Conservation (phyloP, 495 filamentous ascomycete genomes). For the Talaromyces borbonicus region DNA sequence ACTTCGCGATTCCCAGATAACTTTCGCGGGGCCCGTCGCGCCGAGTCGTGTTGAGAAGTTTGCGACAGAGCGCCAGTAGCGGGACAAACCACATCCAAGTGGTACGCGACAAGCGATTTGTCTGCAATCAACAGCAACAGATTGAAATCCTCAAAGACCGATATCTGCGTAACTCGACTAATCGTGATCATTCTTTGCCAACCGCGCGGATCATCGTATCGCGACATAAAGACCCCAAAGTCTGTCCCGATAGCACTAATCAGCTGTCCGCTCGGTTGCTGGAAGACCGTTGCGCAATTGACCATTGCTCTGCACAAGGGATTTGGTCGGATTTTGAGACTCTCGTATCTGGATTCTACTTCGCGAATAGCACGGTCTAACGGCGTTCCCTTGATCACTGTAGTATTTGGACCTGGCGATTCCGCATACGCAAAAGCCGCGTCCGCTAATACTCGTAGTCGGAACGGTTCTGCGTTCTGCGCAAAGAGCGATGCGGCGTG, state of each 20-base stretch:
- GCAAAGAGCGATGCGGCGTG: conserved; percentile 81
- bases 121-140: conserved; percentile 85
- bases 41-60: conserved; percentile 47
- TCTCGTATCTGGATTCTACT: conserved; percentile 65
- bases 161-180: conserved; percentile 76
- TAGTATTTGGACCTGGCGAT: conserved; percentile 39
- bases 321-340: conserved; percentile 50
- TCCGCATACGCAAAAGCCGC: conserved; percentile 79
- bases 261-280: conserved; percentile 58
- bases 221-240: conserved; percentile 81
- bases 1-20: conserved; percentile 82
- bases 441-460: conserved; percentile 84
- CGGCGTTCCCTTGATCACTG: conserved; percentile 76
- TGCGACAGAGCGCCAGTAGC: conserved; percentile 48
- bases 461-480: conserved; percentile 95
- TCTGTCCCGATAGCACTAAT: conserved; percentile 96
- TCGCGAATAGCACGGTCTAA: conserved; percentile 84
- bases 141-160: conserved; percentile 91
- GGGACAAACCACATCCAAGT: conserved; percentile 81
- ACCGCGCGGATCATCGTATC: conserved; percentile 73
- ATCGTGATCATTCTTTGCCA: conserved; percentile 76
- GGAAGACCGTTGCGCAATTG: conserved; percentile 89
- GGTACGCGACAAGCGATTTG: conserved; percentile 85
- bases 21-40: conserved; percentile 77
- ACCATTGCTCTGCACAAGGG: conserved; percentile 76